Percentiles rank a stretch among this genome's conserved stretches.
phyloP scores from a whole-genome alignment of 805 yeast species.

The Kuraishia floccosa region DNA sequence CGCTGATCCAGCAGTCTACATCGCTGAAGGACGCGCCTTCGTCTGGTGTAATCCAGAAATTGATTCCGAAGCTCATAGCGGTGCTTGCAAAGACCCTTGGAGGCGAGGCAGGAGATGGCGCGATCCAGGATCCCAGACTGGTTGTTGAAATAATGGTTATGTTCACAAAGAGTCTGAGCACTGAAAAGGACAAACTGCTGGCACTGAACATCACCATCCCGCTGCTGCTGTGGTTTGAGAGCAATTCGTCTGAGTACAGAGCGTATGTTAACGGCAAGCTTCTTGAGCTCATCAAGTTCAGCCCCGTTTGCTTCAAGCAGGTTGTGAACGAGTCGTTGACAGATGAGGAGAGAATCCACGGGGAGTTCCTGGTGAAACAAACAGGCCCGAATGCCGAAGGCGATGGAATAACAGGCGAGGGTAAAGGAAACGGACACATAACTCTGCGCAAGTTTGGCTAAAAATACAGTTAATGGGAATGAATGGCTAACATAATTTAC shows the following conservation, averaged over 20 bases:
- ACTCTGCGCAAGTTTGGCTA: too few relatives aligned
- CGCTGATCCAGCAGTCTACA: slow-evolving; percentile 31
- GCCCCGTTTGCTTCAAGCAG: slow-evolving; percentile 35
- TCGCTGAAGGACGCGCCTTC: slow-evolving; percentile 17
- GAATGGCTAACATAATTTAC: not conserved
- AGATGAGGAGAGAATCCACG: slow-evolving; percentile 24
- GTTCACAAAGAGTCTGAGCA: slow-evolving; percentile 25
- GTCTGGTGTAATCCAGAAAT: slow-evolving; percentile 24
- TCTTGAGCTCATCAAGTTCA: slow-evolving; percentile 30
- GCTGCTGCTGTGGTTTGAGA: slow-evolving; percentile 19
- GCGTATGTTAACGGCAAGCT: slow-evolving; percentile 35
- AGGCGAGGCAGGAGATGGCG: slow-evolving; percentile 2
- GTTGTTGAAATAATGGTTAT: slow-evolving; percentile 37
- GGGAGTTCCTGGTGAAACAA: slow-evolving; percentile 36
- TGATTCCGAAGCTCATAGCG: slow-evolving; percentile 33
- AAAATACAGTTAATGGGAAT: not conserved
- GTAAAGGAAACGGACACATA: too few relatives aligned
- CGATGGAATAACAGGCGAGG: too few relatives aligned
- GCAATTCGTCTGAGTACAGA: slow-evolving; percentile 11
- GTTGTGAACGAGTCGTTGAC: slow-evolving; percentile 27
- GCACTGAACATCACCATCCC: slow-evolving; percentile 19
- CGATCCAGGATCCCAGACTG: slow-evolving; percentile 21
- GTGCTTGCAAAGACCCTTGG: slow-evolving; percentile 9
- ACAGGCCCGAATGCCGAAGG: too few relatives aligned
- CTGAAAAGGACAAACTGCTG: slow-evolving; percentile 17